phyloP scores from a whole-genome alignment of 2,329 filamentous ascomycete genomes.

The Diaporthe citriasiana region DNA sequence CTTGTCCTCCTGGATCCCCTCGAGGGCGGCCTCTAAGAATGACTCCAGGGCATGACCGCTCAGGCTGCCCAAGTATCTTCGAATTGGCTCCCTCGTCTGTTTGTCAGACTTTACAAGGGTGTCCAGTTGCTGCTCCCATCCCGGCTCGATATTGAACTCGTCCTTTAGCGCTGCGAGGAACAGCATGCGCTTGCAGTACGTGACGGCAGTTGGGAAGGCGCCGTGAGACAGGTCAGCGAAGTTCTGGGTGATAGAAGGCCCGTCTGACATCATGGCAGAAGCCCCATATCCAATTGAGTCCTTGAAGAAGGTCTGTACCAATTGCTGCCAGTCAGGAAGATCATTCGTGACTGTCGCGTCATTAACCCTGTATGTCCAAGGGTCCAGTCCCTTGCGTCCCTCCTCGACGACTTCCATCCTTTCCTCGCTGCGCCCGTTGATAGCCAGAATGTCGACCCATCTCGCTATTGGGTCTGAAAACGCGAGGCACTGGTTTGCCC shows the following conservation, averaged over 20 bases:
- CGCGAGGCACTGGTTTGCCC: slow-evolving; percentile 88
- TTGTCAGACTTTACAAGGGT: slow-evolving; percentile 79
- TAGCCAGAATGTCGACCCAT: slow-evolving; percentile 89
- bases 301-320: slow-evolving; percentile 65
- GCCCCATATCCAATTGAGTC: slow-evolving; percentile 50
- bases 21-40: slow-evolving; percentile 69
- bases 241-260: slow-evolving; percentile 58
- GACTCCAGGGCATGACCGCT: slow-evolving; percentile 56
- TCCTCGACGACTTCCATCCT: slow-evolving; percentile 90
- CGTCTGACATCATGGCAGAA: slow-evolving; percentile 56
- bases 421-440: slow-evolving; percentile 76
- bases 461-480: slow-evolving; percentile 84
- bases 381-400: slow-evolving; percentile 87
- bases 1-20: slow-evolving; percentile 65
- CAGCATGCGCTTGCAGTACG: slow-evolving; percentile 73
- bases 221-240: slow-evolving; percentile 62
- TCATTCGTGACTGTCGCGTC: slow-evolving; percentile 55
- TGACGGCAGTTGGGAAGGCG: slow-evolving; percentile 78
- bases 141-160: slow-evolving; percentile 74
- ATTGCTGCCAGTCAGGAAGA: slow-evolving; percentile 66
- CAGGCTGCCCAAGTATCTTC: slow-evolving; percentile 62
- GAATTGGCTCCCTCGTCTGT: slow-evolving; percentile 71
- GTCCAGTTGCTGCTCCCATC: slow-evolving; percentile 88
- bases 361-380: slow-evolving; percentile 66
- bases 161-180: slow-evolving; percentile 62